Percentiles rank a stretch among this genome's conserved stretches.
Evolutionary conservation across 495 filamentous ascomycete species (phyloP).

Genomic region (Aspergillus indologenus): DNA sequence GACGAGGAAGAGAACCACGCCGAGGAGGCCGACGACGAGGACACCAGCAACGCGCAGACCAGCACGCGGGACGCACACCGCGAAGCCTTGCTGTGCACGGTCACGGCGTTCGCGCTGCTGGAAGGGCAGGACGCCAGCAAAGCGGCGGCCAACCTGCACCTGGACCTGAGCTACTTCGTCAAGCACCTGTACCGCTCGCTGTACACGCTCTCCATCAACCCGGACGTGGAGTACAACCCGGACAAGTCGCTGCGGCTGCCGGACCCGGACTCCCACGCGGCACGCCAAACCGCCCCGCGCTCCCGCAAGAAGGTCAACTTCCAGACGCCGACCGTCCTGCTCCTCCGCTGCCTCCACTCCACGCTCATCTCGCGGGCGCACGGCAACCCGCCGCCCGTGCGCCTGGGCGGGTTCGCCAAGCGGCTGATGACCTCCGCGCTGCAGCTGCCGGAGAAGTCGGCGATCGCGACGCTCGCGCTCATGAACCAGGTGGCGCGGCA

Average conservation of each 20-base stretch:
- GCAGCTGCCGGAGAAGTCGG: slow-evolving; percentile 85
- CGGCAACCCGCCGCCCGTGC: slow-evolving; percentile 64
- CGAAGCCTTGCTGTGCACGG: slow-evolving; percentile 88
- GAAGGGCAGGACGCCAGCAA: slow-evolving; percentile 76
- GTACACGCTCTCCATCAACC: slow-evolving; percentile 68
- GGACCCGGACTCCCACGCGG: slow-evolving; percentile 60
- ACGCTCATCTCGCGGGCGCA: slow-evolving; percentile 55
- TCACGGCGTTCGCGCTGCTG: slow-evolving; percentile 90
- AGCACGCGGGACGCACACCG: slow-evolving; percentile 65
- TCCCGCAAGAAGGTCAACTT: slow-evolving; percentile 76
- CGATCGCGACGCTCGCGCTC: slow-evolving; percentile 70
- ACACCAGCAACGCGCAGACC: slow-evolving; percentile 33
- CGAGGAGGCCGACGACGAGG: slow-evolving; percentile 43
- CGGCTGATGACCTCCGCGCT: slow-evolving; percentile 77
- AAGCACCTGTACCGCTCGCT: slow-evolving; percentile 86
- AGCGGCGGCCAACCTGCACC: slow-evolving; percentile 64
- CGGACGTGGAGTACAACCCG: slow-evolving; percentile 78
- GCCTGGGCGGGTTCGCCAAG: slow-evolving; percentile 91
- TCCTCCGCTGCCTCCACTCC: slow-evolving; percentile 78
- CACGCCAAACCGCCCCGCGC: slow-evolving; percentile 19
- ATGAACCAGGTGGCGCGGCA: slow-evolving; percentile 70
- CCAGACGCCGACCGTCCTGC: slow-evolving; percentile 84
- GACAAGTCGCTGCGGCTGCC: slow-evolving; percentile 75
- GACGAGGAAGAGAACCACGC: slow-evolving; percentile 47
- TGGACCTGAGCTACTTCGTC: slow-evolving; percentile 93